Evolutionary conservation across 208 protist genomes (phyloP).

Genomic region (Strigomonas oncopelti): DNA sequence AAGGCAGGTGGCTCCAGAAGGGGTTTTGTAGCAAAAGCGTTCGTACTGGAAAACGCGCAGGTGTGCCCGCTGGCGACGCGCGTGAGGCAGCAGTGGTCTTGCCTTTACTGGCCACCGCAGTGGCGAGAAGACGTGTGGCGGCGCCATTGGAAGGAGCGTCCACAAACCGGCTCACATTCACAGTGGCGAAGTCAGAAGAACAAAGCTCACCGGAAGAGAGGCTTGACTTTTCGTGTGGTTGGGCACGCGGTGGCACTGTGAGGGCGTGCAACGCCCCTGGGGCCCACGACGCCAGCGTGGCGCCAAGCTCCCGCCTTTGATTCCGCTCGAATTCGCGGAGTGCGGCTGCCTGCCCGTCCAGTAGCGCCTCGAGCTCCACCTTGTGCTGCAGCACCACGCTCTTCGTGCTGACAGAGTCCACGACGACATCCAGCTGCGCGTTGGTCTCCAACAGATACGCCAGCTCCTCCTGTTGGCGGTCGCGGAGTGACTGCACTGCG

Average conservation of each 20-base stretch:
- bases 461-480: constrained; percentile 52
- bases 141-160: too few species aligned
- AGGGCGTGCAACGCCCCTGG: constrained; percentile 42
- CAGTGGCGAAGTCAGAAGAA: too few species aligned
- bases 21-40: constrained; percentile 4
- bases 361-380: constrained; percentile 44
- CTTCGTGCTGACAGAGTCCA: constrained; percentile 56
- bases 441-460: constrained; percentile 46
- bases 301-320: constrained; percentile 35
- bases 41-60: background rate
- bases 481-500: constrained; percentile 32
- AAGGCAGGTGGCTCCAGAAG: background rate
- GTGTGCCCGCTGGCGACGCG: too few species aligned
- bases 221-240: too few species aligned
- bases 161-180: constrained; percentile 1
- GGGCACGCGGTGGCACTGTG: background rate
- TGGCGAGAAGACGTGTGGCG: too few species aligned
- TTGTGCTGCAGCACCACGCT: constrained; percentile 61
- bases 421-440: constrained; percentile 44
- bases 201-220: too few species aligned
- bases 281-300: constrained; percentile 50
- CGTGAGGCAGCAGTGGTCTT: too few species aligned
- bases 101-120: too few species aligned
- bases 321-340: constrained; percentile 34
- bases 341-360: constrained; percentile 17